phyloP scores from a whole-genome alignment of 768 basidiomycete species.

The Amanita jacksonii region DNA sequence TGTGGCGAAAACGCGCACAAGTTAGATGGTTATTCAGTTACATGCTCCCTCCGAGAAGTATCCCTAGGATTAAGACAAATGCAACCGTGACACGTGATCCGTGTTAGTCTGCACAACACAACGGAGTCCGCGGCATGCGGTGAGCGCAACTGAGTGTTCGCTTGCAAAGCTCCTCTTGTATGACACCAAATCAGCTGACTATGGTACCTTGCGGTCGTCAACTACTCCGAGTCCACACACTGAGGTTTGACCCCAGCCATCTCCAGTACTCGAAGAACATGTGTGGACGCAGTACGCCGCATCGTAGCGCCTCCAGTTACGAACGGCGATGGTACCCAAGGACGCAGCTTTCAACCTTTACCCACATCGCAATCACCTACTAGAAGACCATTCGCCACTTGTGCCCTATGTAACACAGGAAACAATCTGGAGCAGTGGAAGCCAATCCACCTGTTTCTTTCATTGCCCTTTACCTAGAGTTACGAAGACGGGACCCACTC shows the following conservation, averaged over 20 bases:
- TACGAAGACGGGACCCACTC: not conserved
- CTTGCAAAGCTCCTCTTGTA: not conserved
- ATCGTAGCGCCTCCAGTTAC: conserved; percentile 6
- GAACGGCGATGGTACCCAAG: conserved; percentile 9
- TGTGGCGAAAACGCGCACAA: not conserved
- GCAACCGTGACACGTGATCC: not conserved
- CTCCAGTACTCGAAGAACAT: conserved; percentile 13
- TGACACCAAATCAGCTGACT: conserved; percentile 37
- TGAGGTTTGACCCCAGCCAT: conserved; percentile 16
- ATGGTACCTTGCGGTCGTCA: conserved; percentile 67
- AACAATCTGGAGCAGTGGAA: not conserved
- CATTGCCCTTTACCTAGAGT: not conserved
- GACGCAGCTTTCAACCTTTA: not conserved
- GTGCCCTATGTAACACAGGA: not conserved
- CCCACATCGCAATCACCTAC: not conserved
- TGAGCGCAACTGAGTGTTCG: conserved; percentile 20
- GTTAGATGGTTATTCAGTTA: too few species aligned
- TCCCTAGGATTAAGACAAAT: too few species aligned
- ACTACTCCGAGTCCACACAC: conserved; percentile 37
- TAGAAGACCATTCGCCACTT: not conserved
- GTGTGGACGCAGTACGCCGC: conserved; percentile 16
- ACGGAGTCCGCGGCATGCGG: conserved; percentile 46
- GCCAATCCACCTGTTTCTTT: not conserved
- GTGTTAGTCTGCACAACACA: not conserved
- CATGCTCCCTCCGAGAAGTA: too few species aligned